Percentiles rank a stretch among this genome's conserved stretches.
These are phyloP conservation scores for Aspergillus nomiae DNA, from an alignment of 2,329 filamentous ascomycete species.

Conservation along the genomic window DNA sequence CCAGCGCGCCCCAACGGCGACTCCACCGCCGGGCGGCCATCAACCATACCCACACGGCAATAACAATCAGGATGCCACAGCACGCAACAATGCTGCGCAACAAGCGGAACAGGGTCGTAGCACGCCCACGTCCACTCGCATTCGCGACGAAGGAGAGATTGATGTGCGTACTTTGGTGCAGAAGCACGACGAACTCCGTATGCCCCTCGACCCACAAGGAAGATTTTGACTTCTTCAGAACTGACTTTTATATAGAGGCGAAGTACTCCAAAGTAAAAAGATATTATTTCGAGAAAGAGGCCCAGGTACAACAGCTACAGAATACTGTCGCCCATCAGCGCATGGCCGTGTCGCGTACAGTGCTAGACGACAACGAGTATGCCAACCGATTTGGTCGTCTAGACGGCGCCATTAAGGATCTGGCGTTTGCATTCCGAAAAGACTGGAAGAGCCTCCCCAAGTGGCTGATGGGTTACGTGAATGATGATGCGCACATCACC, in stretches of 20 bases:
- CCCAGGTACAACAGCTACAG: conserved; percentile 89
- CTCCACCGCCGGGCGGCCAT: conserved; percentile 13
- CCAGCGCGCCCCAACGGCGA: conserved; percentile 8
- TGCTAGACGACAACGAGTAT: conserved; percentile 95
- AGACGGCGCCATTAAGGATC: conserved; percentile 90
- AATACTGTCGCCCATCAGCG: conserved; percentile 97
- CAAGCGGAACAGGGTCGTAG: conserved; percentile 47
- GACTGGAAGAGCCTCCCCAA: conserved; percentile 81
- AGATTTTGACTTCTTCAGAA: background rate
- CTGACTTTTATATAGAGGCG: conserved; percentile 60
- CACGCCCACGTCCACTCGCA: conserved; percentile 44
- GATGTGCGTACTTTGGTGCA: conserved; percentile 48
- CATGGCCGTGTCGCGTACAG: conserved; percentile 89
- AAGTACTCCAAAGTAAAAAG: conserved; percentile 99
- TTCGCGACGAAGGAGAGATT: conserved; percentile 43
- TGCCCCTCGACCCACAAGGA: conserved; percentile 16
- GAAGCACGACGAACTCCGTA: conserved; percentile 51
- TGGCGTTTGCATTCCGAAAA: conserved; percentile 95
- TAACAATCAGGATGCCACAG: conserved; percentile 15
- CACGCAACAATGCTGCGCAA: conserved; percentile 26
- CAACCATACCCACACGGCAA: conserved; percentile 14
- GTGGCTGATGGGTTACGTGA: conserved; percentile 80
- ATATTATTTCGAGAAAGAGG: conserved; percentile 90
- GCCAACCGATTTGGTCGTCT: conserved; percentile 83
- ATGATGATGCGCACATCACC: conserved; percentile 78